phyloP scores from a whole-genome alignment of 805 yeast species.

The Saccharomycopsis capsularis region DNA sequence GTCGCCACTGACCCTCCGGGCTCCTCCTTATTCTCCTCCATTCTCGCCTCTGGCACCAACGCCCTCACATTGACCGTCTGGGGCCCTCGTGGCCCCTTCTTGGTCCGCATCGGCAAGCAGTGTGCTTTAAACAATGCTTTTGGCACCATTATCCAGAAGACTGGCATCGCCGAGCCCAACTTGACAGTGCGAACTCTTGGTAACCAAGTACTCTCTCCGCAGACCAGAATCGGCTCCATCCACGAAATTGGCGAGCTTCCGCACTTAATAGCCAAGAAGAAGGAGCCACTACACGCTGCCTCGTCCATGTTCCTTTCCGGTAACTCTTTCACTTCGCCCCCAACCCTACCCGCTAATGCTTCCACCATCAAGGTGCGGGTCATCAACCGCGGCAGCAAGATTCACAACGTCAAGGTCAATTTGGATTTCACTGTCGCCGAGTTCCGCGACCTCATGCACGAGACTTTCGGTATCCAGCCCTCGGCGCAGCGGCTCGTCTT shows the following conservation, averaged over 20 bases:
- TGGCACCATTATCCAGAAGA: not conserved
- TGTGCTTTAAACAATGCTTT: not conserved
- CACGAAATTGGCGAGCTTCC: not conserved
- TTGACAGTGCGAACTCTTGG: not conserved
- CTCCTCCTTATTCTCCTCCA: too few relatives aligned
- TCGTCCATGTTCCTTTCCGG: too few relatives aligned
- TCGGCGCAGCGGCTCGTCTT: conserved; percentile 5
- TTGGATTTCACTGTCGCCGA: not conserved
- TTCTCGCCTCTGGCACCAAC: not conserved
- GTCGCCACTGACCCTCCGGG: too few relatives aligned
- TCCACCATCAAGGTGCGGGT: not conserved
- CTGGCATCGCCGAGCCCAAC: not conserved
- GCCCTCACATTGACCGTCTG: not conserved
- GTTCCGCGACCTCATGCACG: not conserved
- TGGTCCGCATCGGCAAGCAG: not conserved
- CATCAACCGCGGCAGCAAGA: not conserved
- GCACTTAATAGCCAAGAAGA: not conserved
- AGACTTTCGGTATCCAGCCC: not conserved
- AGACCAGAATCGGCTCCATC: not conserved
- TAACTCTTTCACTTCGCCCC: too few relatives aligned
- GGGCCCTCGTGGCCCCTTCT: not conserved
- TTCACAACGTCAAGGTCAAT: not conserved
- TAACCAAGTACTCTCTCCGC: not conserved
- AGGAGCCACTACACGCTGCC: too few relatives aligned
- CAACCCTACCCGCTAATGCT: too few relatives aligned